Conservation (phyloP, 2,329 filamentous ascomycete genomes). For the Fusarium illudens region DNA sequence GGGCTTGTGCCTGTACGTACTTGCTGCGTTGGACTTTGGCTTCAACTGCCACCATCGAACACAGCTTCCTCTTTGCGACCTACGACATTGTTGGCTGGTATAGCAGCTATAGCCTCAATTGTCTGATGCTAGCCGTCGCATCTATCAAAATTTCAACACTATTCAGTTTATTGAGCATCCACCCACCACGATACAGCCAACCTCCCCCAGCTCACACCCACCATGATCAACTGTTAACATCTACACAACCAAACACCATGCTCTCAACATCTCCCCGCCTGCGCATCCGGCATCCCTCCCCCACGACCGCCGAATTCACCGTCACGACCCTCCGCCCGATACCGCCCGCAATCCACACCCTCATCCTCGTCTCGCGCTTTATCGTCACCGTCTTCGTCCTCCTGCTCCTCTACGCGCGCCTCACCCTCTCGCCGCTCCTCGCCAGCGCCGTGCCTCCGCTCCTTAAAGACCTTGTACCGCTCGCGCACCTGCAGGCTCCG, state of each 20-base stretch:
- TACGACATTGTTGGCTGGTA: background rate
- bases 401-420: slow-evolving; percentile 61
- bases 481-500: slow-evolving; percentile 42
- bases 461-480: slow-evolving; percentile 19
- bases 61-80: background rate
- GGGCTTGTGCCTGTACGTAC: background rate
- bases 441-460: slow-evolving; percentile 22
- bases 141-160: no score
- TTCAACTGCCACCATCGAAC: background rate
- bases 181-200: no score
- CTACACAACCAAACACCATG: slow-evolving; percentile 55
- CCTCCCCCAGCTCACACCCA: background rate
- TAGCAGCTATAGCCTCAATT: background rate
- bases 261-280: slow-evolving; percentile 69
- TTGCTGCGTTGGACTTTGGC: background rate
- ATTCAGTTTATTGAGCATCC: background rate
- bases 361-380: slow-evolving; percentile 53
- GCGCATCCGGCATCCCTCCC: slow-evolving; percentile 73
- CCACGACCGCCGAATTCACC: slow-evolving; percentile 91
- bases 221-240: slow-evolving; percentile 12
- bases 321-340: slow-evolving; percentile 78
- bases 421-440: slow-evolving; percentile 48
- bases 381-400: slow-evolving; percentile 55
- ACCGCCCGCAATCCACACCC: slow-evolving; percentile 56
- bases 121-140: background rate